Evolutionary conservation across 1,284 basidiomycete genomes (phyloP), one percentile per base, ranked within the genome.

Genomic region (Ustilago vetiveriae): DNA sequence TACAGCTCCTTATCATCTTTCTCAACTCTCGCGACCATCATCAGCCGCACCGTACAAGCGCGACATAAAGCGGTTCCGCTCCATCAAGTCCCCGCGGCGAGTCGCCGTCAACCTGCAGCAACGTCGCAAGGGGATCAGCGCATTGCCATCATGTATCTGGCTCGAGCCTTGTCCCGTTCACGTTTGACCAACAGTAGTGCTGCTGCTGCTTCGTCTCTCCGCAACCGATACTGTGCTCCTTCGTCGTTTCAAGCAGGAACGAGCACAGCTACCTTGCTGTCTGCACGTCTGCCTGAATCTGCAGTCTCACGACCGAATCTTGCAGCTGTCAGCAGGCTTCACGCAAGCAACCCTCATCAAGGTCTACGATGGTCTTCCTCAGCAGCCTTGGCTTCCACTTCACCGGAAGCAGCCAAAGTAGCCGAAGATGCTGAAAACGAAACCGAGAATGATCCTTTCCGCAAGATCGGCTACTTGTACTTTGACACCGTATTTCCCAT

Each of bases 401-500:
- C 63, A 13, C 68, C 68, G 23, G 68, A 71, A 22, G 68, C 68
- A 23, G 63, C 63, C 14, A 66, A 65, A 23, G 68, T 71, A 9
- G 68, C 63, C 9, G 58, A 71, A 33, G 63, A 63, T 30, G 69
- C 63, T 17, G 58, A 67, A 32, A 45, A 29, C 21, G 64, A 72
- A 19, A 72, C 59, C 10, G 64, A 68, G n/a, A 64, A 44, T 33
- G 69, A 72, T 21, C 69, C 69, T 3, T 64, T 60, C 46, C 64
- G 63, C 41, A 72, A 68, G 46, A 58, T 74, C 35, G 70, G 66
- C 41, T 72, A 72, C 32, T 54, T 76, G 41, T 76, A 76, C 56
- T 75, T 76, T 33, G 76, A 78, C 48, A 72, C 76, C n/a, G 62
- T 74, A 44, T 79, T 77, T 40, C 75, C 76, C 27, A 74, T 79